Base-by-base conservation (phyloP, 2,329 filamentous ascomycete species). In the Aureobasidium sp. region DNA sequence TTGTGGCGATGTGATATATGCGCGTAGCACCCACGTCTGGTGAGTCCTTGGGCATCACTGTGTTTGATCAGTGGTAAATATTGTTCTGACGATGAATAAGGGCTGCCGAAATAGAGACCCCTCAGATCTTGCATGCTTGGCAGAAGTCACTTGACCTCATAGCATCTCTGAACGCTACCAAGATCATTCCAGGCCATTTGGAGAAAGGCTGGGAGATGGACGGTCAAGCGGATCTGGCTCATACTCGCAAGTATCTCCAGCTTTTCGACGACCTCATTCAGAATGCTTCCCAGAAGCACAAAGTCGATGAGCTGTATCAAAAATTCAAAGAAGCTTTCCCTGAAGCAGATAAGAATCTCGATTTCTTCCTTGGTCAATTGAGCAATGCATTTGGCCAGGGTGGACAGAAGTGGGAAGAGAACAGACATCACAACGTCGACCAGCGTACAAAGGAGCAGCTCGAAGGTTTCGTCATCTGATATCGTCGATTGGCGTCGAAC, bases 321-420 rank as follows among this genome's bases (percentile, higher is more conserved):
- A 68, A 66, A 6, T 74, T 74, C 65, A 67, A 69, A 44, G 57
- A 65, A 15, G 68, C 69, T 7, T 73, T 73, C 47, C 70, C 70
- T 9, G 60, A 69, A 37, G 68, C 67, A 6, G 64, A 68, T 3
- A 69, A 70, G 63, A 73, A 74, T 17, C 57, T 72, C n/a, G 70
- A 72, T 20, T 73, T 73, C 66, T 73, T 74, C 63, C 29, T 74
- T 20, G 71, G 70, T 5, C 69, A 74, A 63, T 47, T 74, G 55
- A 66, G 67, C 26, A 72, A 73, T 56, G 69, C 71, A 36, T 73
- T 71, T 51, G 72, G 71, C 0, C 68, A 72, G 55, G 71, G 71
- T 0, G 71, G 71, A 0, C 50, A 68, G 39, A 63, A 69, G 0
- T 72, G 71, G 70, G 71, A 72, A 64, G 72, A 72, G 61, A 74